Base-by-base conservation (phyloP, 208 protist species). In the Wallacemonas sp. region DNA sequence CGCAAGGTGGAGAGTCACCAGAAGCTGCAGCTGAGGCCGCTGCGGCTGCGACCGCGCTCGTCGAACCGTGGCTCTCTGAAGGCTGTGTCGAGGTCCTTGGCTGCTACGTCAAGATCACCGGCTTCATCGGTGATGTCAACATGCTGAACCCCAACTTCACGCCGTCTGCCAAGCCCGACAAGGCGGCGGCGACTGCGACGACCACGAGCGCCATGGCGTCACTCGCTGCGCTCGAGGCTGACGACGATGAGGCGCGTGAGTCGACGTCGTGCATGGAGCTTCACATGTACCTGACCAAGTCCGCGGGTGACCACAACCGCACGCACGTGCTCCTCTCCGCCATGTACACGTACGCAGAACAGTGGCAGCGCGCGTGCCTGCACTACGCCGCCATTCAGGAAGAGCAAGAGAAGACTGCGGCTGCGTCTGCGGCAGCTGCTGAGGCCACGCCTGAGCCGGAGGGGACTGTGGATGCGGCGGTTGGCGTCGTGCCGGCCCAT, bases 281-380 rank as follows among this genome's bases (percentile, higher is more conserved):
- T 21, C 49, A 54, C 34, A 67, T 85, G 58, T 85, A 73, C 62
- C 60, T 85, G 29, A 69, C 70, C 32, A 80, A 78, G 65, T 81
- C 79, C 19, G 79, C 74, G 2, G 79, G 79, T 11, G 79, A 85
- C 47, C 79, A 81, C 49, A 76, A 85, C 57, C 69, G 69, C 63
- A 73, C 68, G 16, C 70, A 70, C 41, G 79, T 71, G 21, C 64
- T 81, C 29, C 38, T 81, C 23, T 72, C 67, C 36, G 74, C 79
- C 21, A 58, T 70, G n/a, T 81, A 76, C 54, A 67, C 74, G 4
- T 81, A 81, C 43, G 36, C 72, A n/a, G 52, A 79, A 41, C 76
- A 86, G 55, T 70, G 80, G 76, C 76, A 81, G 67, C 70, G 76
- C n/a, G 76, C 76, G 16, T 80, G 74, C 56, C 61, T 75, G 33